These are phyloP conservation scores for Syncephalis fuscata DNA, from an alignment of 371 early-diverging fungal species.

Conservation along the genomic window DNA sequence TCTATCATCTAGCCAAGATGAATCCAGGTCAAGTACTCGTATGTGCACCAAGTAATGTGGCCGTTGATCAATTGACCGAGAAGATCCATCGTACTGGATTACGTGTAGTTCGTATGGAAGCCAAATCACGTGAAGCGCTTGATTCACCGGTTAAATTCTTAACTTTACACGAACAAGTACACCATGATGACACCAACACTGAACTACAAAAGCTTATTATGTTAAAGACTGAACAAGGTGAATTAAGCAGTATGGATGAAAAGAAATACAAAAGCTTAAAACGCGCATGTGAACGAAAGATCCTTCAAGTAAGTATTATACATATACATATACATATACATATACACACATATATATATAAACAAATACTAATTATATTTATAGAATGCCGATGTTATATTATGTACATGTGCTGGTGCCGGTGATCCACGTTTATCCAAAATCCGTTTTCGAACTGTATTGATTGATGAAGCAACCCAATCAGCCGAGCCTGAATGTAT, in stretches of 20 bases:
- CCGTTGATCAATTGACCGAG: constrained; percentile 95
- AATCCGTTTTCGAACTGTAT: constrained; percentile 80
- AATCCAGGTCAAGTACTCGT: constrained; percentile 89
- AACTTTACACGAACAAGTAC: constrained; percentile 89
- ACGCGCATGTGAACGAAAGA: constrained; percentile 72
- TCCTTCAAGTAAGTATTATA: constrained; percentile 25
- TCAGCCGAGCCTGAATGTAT: constrained; percentile 95
- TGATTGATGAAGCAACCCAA: constrained; percentile 98
- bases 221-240: constrained; percentile 76
- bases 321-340: too few relatives aligned
- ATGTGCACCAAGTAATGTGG: constrained; percentile 98
- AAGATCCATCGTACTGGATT: constrained; percentile 93
- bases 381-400: constrained; percentile 91
- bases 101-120: constrained; percentile 89
- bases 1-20: constrained; percentile 90
- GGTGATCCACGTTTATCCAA: constrained; percentile 87
- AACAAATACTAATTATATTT: too few relatives aligned
- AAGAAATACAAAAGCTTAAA: constrained; percentile 63
- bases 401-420: constrained; percentile 96
- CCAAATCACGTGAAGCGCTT: constrained; percentile 85
- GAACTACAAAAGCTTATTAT: constrained; percentile 84
- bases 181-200: constrained; percentile 77
- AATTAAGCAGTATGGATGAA: constrained; percentile 75
- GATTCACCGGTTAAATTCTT: constrained; percentile 84
- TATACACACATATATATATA: too few relatives aligned